Evolutionary conservation across 805 yeast genomes (phyloP).

Genomic region (Saccharomycopsis fibuligera): DNA sequence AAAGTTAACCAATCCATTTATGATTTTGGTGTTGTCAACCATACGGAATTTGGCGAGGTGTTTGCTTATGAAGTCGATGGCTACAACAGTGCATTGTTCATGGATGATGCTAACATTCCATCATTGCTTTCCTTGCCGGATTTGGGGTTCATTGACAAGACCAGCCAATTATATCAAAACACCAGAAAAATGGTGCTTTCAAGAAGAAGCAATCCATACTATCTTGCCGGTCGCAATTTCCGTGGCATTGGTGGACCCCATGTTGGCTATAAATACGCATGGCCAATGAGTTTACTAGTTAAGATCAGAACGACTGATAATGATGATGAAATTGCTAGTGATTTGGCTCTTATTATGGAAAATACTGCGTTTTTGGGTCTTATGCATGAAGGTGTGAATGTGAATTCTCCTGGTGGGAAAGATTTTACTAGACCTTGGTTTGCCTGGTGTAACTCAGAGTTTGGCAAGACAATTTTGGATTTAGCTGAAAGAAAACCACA

Average conservation of each 20-base stretch:
- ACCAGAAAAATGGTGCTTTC: constrained; percentile 72
- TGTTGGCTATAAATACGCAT: constrained; percentile 70
- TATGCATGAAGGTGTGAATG: constrained; percentile 78
- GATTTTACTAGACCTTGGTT: constrained; percentile 84
- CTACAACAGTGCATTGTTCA: constrained; percentile 60
- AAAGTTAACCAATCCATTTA: constrained; percentile 33
- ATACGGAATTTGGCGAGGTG: constrained; percentile 66
- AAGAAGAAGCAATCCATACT: constrained; percentile 73
- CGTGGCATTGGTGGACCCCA: constrained; percentile 91
- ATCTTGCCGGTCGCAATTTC: constrained; percentile 52
- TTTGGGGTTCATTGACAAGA: constrained; percentile 49
- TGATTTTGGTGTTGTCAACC: constrained; percentile 58
- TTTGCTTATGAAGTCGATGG: constrained; percentile 90
- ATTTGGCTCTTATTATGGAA: constrained; percentile 44
- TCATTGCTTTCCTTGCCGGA: constrained; percentile 77
- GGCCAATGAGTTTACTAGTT: constrained; percentile 86
- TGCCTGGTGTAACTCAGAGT: constrained; percentile 91
- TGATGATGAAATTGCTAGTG: constrained; percentile 56
- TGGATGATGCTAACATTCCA: constrained; percentile 93
- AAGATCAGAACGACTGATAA: constrained; percentile 69
- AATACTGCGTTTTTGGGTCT: constrained; percentile 72
- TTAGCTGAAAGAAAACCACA: constrained; percentile 69
- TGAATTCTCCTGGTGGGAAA: constrained; percentile 40
- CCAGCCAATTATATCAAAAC: constrained; percentile 62
- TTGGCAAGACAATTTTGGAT: constrained; percentile 79